A percentile compares a stretch with the other conserved stretches of the same genome.
These are phyloP conservation scores for Capillidium rhysosporum DNA, from an alignment of 371 early-diverging fungal species.

Conservation along the genomic window DNA sequence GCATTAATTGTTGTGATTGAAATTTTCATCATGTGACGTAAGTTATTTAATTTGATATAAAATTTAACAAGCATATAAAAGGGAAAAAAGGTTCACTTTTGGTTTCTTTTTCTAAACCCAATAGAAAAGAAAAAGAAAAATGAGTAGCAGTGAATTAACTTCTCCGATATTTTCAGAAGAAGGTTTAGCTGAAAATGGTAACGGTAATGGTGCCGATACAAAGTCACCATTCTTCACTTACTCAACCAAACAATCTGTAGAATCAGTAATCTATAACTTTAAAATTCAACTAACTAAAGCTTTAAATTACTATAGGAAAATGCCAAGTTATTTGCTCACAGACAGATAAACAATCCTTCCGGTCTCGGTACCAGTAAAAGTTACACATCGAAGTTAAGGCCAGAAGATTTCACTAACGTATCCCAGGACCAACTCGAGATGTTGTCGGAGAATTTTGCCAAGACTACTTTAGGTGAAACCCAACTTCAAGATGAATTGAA, in stretches of 20 bases:
- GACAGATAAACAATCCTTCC: not conserved
- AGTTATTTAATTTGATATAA: too few relatives aligned
- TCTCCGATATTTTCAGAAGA: too few relatives aligned
- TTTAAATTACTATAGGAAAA: not conserved
- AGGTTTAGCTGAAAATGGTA: too few relatives aligned
- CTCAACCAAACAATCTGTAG: not conserved
- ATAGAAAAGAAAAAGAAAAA: too few relatives aligned
- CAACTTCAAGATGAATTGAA: slow-evolving; percentile 16
- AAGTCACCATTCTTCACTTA: slow-evolving; percentile 3
- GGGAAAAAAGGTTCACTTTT: too few relatives aligned
- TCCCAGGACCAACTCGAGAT: not conserved
- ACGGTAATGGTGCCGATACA: too few relatives aligned
- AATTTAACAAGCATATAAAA: too few relatives aligned
- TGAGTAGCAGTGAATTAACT: too few relatives aligned
- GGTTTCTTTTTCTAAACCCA: too few relatives aligned
- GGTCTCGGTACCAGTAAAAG: too few relatives aligned
- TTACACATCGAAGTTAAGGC: not conserved
- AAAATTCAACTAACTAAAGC: not conserved
- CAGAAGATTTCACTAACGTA: not conserved
- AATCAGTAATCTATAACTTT: not conserved
- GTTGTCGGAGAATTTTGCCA: slow-evolving; percentile 4
- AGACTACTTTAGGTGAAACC: not conserved
- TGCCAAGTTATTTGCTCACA: not conserved
- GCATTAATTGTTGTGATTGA: too few relatives aligned
- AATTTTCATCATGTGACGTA: too few relatives aligned